phyloP scores from a whole-genome alignment of 179 eudicot species.

The Nepenthes alata region DNA sequence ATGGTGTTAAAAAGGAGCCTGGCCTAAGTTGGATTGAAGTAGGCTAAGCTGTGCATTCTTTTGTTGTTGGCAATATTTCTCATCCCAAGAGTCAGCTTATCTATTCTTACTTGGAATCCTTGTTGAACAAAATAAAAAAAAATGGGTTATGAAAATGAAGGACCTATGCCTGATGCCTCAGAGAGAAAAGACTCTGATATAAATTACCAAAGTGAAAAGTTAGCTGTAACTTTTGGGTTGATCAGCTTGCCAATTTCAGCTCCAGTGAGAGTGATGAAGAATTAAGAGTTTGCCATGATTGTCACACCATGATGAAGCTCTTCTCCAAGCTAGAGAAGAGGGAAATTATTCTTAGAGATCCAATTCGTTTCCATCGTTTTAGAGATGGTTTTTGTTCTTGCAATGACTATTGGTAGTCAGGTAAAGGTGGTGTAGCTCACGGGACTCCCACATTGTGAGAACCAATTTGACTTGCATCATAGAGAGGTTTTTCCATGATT shows the following conservation, averaged over 20 bases:
- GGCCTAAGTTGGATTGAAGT: conserved; percentile 20
- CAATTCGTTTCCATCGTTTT: conserved; percentile 13
- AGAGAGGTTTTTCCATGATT: too few relatives aligned
- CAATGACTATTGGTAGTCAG: conserved; percentile 13
- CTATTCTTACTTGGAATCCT: conserved; percentile 5
- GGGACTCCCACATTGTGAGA: not conserved
- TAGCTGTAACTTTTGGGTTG: conserved; percentile 11
- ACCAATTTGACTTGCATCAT: not conserved
- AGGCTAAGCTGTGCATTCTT: conserved; percentile 9
- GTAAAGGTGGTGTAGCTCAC: not conserved
- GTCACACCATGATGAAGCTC: conserved; percentile 12
- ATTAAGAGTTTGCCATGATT: conserved; percentile 12
- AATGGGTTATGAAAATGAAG: not conserved
- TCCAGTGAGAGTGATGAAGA: conserved; percentile 14
- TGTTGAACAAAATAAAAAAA: conserved; percentile 8
- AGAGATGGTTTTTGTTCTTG: conserved; percentile 8
- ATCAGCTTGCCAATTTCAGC: conserved; percentile 13
- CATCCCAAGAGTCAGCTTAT: conserved; percentile 9
- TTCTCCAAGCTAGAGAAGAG: conserved; percentile 8
- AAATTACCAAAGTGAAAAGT: conserved; percentile 14
- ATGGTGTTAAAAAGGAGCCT: conserved; percentile 13
- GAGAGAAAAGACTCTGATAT: not conserved
- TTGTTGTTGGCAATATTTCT: conserved; percentile 8
- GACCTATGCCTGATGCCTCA: not conserved
- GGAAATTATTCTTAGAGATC: conserved; percentile 12